Conservation (phyloP, 306 rosid species). For the Corylus heterophylla region DNA sequence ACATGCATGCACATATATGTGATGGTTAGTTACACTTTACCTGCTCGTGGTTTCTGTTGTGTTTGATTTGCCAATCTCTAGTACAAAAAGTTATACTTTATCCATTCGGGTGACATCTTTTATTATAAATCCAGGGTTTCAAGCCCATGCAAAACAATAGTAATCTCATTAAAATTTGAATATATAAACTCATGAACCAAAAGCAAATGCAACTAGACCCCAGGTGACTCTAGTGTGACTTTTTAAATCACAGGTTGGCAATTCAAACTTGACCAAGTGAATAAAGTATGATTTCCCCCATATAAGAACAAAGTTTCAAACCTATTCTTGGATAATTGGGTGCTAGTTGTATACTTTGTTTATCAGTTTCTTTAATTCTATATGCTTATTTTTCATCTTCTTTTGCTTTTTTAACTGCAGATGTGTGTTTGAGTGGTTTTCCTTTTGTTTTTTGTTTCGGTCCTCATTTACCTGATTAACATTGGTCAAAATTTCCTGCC, state of each 20-base stretch:
- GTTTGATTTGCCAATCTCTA: neutral
- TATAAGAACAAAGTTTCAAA: neutral
- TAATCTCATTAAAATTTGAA: neutral
- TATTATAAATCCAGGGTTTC: no score
- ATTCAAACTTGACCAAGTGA: neutral
- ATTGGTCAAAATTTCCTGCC: neutral
- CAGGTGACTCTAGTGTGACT: neutral
- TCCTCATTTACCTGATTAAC: neutral
- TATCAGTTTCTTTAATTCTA: neutral
- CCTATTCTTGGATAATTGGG: neutral
- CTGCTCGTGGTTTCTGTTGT: neutral
- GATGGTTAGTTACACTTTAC: no score
- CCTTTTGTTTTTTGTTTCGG: neutral
- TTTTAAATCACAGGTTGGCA: neutral
- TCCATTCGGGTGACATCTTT: neutral
- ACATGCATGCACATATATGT: neutral
- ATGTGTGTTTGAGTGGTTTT: neutral
- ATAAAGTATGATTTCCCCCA: neutral
- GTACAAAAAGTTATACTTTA: neutral
- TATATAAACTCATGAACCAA: neutral
- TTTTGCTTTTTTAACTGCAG: neutral
- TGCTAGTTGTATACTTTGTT: no score
- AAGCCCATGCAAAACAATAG: no score
- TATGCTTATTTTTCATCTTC: neutral
- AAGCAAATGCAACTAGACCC: neutral